Base-by-base conservation (phyloP, 2,329 filamentous ascomycete genomes). In the Aureobasidium leucospermi region DNA sequence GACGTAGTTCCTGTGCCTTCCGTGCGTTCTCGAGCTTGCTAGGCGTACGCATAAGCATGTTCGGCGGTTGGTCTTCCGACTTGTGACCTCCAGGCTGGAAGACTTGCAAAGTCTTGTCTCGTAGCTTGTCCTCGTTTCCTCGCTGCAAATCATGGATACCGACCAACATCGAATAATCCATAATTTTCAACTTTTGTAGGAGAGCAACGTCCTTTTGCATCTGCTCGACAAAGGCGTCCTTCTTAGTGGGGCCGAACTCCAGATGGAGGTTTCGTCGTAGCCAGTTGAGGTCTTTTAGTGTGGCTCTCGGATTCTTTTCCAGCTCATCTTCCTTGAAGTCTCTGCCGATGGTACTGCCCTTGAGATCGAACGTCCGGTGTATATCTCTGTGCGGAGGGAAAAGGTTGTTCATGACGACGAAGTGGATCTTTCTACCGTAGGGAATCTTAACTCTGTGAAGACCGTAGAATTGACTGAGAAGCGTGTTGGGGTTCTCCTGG, bases 391-490 rank as follows among this genome's bases (percentile, higher is more conserved):
- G 94, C 6, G 94, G 93, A 11, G 94, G 94, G 70, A 99, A 99
- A 15, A 99, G 82, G 73, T 99, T 99, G 79, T 99, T 99, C 94
- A 99, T 99, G 71, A 99, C 92, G 62, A 99, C 94, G 67, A 99
- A 99, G 74, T 99, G 94, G 59, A 97, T 96, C 77, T 99, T 99
- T 70, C 93, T 88, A 63, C 94, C 94, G 71, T 96, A 97, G 0
- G 93, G 91, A 79, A 96, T 95, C 81, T 99, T 99, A 68, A 99
- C 94, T 62, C 94, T 86, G 75, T 99, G 94, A 16, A 99, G 80
- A 51, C 94, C 94, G 70, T 97, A 99, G 71, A 99, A 99, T 69
- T 99, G 94, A 19, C 93, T 97, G 52, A 99, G 86, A 29, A 99
- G 81, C 0, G 95, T 99, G 75, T 99, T 96, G 6, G 94, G 94